phyloP scores from a whole-genome alignment of 1,284 basidiomycete species.

The Psilocybe mexicana region DNA sequence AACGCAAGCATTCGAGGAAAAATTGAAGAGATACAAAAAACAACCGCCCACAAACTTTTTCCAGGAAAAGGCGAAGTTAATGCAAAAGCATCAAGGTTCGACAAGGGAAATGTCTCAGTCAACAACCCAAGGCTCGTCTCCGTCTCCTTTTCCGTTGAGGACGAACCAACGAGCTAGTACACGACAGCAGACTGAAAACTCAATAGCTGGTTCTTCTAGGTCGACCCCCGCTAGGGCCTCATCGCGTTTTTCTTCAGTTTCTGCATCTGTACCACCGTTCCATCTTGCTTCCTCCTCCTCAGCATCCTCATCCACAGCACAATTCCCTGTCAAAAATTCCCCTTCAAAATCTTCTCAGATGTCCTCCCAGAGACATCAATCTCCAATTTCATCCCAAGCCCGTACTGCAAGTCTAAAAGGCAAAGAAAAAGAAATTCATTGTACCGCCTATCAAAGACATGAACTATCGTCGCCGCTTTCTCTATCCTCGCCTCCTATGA shows the following conservation, averaged over 20 bases:
- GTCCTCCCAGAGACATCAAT: neutral
- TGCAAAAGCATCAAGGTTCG: slow-evolving; percentile 16
- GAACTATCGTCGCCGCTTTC: neutral
- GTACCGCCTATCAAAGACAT: neutral
- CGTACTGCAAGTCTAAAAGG: neutral
- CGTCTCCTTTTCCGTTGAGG: slow-evolving; percentile 15
- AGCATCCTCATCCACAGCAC: neutral
- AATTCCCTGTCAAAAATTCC: neutral
- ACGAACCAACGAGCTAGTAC: slow-evolving; percentile 19
- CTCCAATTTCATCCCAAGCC: neutral
- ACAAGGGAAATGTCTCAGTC: neutral
- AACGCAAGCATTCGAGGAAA: slow-evolving; percentile 46
- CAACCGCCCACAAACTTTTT: slow-evolving; percentile 17
- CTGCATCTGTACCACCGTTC: neutral
- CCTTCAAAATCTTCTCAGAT: neutral
- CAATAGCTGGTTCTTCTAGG: slow-evolving; percentile 14
- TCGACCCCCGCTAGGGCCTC: slow-evolving; percentile 1
- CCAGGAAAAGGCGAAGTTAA: slow-evolving; percentile 19
- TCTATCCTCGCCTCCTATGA: no score
- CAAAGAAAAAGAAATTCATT: neutral
- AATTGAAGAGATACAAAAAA: slow-evolving; percentile 22
- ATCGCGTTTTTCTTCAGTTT: slow-evolving; percentile 7
- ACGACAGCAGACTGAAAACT: slow-evolving; percentile 20
- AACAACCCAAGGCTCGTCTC: slow-evolving; percentile 9
- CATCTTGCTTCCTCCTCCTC: neutral